A percentile compares a stretch with the other conserved stretches of the same genome.
Evolutionary conservation across 225 moss, liverwort and hornwort genomes (phyloP).

Genomic region (Takakia lepidozioides): DNA sequence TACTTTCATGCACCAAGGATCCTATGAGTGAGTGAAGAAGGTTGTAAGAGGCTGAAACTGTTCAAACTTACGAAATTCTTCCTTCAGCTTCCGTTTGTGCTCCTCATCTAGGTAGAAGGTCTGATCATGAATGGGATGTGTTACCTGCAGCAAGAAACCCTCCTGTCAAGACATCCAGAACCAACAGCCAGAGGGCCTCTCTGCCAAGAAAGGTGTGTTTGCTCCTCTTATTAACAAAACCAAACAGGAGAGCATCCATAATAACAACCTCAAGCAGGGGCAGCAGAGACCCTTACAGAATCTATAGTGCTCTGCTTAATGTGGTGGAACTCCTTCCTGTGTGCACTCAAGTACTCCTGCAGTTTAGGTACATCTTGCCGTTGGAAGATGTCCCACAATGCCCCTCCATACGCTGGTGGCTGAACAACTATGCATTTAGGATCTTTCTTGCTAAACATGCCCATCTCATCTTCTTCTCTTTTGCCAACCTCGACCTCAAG

Average conservation of each 20-base stretch:
- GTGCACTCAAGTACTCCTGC: conserved; percentile 43
- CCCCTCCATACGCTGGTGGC: conserved; percentile 74
- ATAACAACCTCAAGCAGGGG: conserved; percentile 2
- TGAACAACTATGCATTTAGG: too few species aligned
- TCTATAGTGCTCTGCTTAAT: conserved; percentile 37
- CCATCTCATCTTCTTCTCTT: too few species aligned
- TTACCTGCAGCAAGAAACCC: conserved; percentile 33
- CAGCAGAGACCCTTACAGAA: conserved; percentile 22
- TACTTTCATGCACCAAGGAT: too few species aligned
- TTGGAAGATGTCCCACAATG: conserved; percentile 65
- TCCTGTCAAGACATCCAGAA: conserved; percentile 6
- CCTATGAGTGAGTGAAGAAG: too few species aligned
- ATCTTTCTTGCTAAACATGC: too few species aligned
- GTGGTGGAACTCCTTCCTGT: conserved; percentile 45
- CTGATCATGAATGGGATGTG: conserved; percentile 68
- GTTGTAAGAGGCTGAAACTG: too few species aligned
- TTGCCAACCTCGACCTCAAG: too few species aligned
- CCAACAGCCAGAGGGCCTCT: neutral
- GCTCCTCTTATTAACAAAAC: neutral
- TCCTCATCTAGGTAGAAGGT: conserved; percentile 45
- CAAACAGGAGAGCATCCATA: conserved; percentile 7
- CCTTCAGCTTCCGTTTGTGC: conserved; percentile 57
- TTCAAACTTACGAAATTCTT: conserved; percentile 60
- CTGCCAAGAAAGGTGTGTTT: too few species aligned
- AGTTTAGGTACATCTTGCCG: conserved; percentile 61